phyloP scores from a whole-genome alignment of 176 grass and related monocot species.

The Puya raimondii region DNA sequence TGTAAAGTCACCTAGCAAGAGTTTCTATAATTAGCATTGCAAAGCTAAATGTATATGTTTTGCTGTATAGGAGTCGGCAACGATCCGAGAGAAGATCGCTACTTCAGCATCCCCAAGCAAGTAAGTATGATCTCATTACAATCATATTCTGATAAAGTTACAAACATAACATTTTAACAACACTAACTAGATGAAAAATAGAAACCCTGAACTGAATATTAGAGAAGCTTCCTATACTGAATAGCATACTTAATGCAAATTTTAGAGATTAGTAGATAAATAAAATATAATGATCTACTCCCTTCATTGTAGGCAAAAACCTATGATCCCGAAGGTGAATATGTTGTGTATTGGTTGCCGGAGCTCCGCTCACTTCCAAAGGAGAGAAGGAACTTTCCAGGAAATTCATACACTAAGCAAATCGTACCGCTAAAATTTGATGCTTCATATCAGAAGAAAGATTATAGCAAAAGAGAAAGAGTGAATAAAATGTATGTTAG shows the following conservation, averaged over 20 bases:
- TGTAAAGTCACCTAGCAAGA: background rate
- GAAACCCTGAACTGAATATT: background rate
- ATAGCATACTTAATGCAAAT: background rate
- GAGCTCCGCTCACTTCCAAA: conserved; percentile 39
- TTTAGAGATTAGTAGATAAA: background rate
- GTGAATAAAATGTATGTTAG: conserved; percentile 35
- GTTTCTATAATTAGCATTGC: background rate
- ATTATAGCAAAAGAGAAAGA: conserved; percentile 36
- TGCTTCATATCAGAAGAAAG: conserved; percentile 26
- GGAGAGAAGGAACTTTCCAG: conserved; percentile 71
- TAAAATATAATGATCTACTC: background rate
- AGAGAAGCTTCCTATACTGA: background rate
- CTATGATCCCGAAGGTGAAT: conserved; percentile 66
- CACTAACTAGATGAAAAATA: background rate
- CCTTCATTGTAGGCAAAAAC: conserved; percentile 51
- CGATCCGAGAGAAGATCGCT: conserved; percentile 89
- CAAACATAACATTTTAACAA: conserved; percentile 1
- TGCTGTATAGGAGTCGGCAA: conserved; percentile 70
- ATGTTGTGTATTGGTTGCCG: conserved; percentile 66
- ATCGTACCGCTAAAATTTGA: conserved; percentile 71
- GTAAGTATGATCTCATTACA: conserved; percentile 27
- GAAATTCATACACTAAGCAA: conserved; percentile 60
- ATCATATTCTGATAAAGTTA: background rate
- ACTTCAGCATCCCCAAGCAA: conserved; percentile 96
- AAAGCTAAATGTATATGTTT: background rate